Evolutionary conservation across 2,329 filamentous ascomycete genomes (phyloP).

Genomic region (Apiospora marii): DNA sequence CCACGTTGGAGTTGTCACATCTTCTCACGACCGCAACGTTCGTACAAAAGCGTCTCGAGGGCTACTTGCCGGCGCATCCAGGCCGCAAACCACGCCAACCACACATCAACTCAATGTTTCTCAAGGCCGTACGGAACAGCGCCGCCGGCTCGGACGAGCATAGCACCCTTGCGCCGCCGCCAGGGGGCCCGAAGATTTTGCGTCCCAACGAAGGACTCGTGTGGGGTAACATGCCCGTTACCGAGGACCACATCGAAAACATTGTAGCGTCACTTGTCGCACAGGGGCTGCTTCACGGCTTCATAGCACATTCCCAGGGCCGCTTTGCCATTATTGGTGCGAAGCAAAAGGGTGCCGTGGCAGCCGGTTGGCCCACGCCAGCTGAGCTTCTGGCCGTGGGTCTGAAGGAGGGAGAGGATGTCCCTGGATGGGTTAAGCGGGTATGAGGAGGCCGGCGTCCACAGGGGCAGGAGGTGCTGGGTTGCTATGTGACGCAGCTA

Average conservation of each 20-base stretch:
- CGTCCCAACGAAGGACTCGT: slow-evolving; percentile 66
- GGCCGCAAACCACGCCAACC: slow-evolving; percentile 45
- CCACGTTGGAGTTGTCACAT: slow-evolving; percentile 77
- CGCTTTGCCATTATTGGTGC: slow-evolving; percentile 86
- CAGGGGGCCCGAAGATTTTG: slow-evolving; percentile 56
- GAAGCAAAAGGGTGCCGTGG: slow-evolving; percentile 69
- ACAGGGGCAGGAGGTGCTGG: background rate
- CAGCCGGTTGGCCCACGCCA: slow-evolving; percentile 78
- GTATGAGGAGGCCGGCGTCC: background rate
- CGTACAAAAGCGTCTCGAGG: slow-evolving; percentile 70
- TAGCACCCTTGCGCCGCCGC: slow-evolving; percentile 56
- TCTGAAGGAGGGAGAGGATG: slow-evolving; percentile 64
- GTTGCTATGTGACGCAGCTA: background rate
- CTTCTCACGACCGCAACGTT: slow-evolving; percentile 70
- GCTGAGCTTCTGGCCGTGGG: slow-evolving; percentile 73
- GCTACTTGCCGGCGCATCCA: slow-evolving; percentile 55
- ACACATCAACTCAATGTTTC: slow-evolving; percentile 58
- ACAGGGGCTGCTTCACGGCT: slow-evolving; percentile 84
- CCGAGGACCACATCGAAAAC: slow-evolving; percentile 75
- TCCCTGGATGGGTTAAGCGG: slow-evolving; percentile 75
- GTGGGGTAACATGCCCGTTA: slow-evolving; percentile 68
- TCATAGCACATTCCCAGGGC: slow-evolving; percentile 77
- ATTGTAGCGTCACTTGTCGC: slow-evolving; percentile 79
- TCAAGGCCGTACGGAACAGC: slow-evolving; percentile 59
- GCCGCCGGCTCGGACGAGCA: slow-evolving; percentile 26